Evolutionary conservation across 2,329 filamentous ascomycete genomes (phyloP).

Genomic region (Dothistroma pini): DNA sequence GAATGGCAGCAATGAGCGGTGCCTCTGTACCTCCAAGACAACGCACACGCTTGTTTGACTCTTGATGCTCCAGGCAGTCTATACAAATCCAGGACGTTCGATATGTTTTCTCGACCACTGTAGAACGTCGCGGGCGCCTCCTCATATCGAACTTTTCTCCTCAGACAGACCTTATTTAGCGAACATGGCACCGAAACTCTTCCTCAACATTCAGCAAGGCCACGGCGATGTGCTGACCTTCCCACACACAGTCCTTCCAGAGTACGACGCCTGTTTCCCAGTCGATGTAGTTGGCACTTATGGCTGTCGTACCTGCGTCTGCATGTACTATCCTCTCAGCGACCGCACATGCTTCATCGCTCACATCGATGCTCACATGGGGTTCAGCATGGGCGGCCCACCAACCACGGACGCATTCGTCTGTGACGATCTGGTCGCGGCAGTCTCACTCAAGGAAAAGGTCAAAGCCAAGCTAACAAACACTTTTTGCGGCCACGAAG

Average conservation of each 20-base stretch:
- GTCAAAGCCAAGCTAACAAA: background rate
- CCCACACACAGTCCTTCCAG: background rate
- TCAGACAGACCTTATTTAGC: no score
- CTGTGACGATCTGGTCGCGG: background rate
- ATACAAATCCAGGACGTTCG: no score
- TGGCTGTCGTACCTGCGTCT: conserved; percentile 6
- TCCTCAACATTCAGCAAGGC: background rate
- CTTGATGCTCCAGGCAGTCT: no score
- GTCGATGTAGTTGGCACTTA: conserved; percentile 4
- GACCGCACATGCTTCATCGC: conserved; percentile 8
- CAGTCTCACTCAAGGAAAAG: background rate
- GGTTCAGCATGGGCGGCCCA: background rate
- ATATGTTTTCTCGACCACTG: no score
- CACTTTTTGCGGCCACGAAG: background rate
- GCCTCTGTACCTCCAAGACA: no score
- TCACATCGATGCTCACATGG: conserved; percentile 9
- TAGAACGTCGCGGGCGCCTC: no score
- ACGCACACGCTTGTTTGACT: no score
- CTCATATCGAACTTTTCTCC: no score
- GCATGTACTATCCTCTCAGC: conserved; percentile 10
- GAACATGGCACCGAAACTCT: background rate
- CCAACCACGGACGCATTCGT: background rate
- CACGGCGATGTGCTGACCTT: background rate
- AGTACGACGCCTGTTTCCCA: background rate
- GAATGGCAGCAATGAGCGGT: no score